Evolutionary conservation across 2,329 filamentous ascomycete genomes (phyloP).

Genomic region (Pseudocercospora pini-densiflorae): DNA sequence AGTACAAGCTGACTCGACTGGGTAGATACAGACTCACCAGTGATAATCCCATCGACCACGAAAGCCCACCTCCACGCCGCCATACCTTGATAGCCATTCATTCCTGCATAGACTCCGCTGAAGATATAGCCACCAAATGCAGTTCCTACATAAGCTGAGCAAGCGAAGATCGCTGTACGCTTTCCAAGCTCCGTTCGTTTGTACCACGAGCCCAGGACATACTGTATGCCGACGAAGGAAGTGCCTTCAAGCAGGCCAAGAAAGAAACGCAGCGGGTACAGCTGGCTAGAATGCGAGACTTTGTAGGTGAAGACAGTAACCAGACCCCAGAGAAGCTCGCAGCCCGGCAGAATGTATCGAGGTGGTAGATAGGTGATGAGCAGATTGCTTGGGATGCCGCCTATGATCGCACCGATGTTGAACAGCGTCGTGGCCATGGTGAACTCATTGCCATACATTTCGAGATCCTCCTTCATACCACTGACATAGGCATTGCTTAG

Average conservation of each 20-base stretch:
- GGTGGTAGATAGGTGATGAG: conserved; percentile 40
- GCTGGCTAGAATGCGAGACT: conserved; percentile 45
- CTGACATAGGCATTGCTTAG: conserved; percentile 50
- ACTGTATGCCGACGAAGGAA: conserved; percentile 21
- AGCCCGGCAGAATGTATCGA: conserved; percentile 39
- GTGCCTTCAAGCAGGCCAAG: conserved; percentile 56
- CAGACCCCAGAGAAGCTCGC: conserved; percentile 48
- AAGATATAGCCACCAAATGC: conserved; percentile 23
- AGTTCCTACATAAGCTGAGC: conserved; percentile 19
- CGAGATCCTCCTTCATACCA: conserved; percentile 49
- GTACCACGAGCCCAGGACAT: conserved; percentile 20
- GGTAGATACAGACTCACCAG: conserved; percentile 45
- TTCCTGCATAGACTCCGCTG: conserved; percentile 32
- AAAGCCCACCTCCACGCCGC: conserved; percentile 57
- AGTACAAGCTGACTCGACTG: conserved; percentile 43
- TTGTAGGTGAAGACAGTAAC: conserved; percentile 46
- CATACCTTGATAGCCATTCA: conserved; percentile 47
- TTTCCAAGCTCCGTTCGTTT: conserved; percentile 11
- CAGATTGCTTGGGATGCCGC: conserved; percentile 45
- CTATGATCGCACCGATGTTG: conserved; percentile 42
- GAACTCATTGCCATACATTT: conserved; percentile 45
- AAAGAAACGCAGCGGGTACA: conserved; percentile 47
- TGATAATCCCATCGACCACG: conserved; percentile 61
- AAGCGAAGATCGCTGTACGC: conserved; percentile 15
- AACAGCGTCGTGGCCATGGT: conserved; percentile 31